These are phyloP conservation scores for Podila clonocystis DNA, from an alignment of 192 early-diverging fungal species.

Conservation along the genomic window DNA sequence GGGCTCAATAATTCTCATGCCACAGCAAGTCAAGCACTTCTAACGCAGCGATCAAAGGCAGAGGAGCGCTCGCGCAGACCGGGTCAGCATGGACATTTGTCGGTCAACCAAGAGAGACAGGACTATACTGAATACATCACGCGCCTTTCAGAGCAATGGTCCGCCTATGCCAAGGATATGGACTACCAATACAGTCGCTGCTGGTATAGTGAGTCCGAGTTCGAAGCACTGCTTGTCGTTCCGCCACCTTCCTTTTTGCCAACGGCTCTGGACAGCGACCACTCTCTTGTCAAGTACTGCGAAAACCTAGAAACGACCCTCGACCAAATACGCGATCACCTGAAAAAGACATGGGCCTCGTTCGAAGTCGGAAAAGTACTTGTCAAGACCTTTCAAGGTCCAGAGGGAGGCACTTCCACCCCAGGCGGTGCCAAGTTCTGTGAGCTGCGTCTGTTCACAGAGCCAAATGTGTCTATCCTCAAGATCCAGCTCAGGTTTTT, in stretches of 20 bases:
- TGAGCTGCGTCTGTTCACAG: constrained; percentile 42
- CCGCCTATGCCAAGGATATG: constrained; percentile 37
- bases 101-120: constrained; percentile 11
- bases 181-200: constrained; percentile 48
- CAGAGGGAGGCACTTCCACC: constrained; percentile 15
- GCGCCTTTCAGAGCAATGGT: constrained; percentile 42
- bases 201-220: constrained; percentile 60
- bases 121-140: constrained; percentile 24
- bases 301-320: constrained; percentile 26
- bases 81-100: not conserved
- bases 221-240: constrained; percentile 53
- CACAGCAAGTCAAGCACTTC: constrained; percentile 36
- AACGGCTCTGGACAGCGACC: constrained; percentile 35
- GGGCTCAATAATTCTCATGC: constrained; percentile 41
- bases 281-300: constrained; percentile 34
- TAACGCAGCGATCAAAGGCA: constrained; percentile 32
- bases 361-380: constrained; percentile 39
- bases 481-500: constrained; percentile 35
- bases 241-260: constrained; percentile 40
- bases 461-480: constrained; percentile 32
- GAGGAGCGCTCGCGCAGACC: constrained; percentile 17
- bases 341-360: constrained; percentile 37
- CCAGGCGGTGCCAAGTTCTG: constrained; percentile 35
- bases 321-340: constrained; percentile 15
- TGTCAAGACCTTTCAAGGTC: constrained; percentile 32